Conservation (phyloP, 2,329 filamentous ascomycete genomes). For the Ophidiomyces ophidiicola region DNA sequence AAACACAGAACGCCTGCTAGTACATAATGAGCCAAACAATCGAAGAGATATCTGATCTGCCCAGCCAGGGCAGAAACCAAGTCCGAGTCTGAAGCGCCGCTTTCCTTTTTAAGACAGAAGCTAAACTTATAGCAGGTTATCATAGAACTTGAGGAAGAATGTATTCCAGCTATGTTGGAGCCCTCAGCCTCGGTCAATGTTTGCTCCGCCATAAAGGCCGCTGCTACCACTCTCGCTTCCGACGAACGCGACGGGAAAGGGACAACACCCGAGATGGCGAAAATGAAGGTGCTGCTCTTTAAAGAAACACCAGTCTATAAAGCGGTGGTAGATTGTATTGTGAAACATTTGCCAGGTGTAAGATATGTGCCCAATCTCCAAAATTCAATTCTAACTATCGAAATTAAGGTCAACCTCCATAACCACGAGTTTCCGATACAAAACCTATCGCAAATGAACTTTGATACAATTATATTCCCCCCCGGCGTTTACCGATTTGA, state of each 20-base stretch:
- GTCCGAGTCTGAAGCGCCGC: too few relatives aligned
- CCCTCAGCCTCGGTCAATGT: too few relatives aligned
- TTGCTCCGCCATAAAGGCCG: not conserved
- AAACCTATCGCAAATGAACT: not conserved
- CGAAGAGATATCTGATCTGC: too few relatives aligned
- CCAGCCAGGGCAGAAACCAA: too few relatives aligned
- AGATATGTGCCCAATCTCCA: not conserved
- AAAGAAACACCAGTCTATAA: not conserved
- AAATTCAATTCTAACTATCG: not conserved
- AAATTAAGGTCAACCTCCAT: not conserved
- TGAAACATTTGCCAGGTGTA: not conserved
- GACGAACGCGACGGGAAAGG: not conserved
- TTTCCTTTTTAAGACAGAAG: too few relatives aligned
- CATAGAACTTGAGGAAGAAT: too few relatives aligned
- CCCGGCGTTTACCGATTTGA: conserved; percentile 1
- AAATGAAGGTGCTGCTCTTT: not conserved
- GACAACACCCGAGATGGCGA: not conserved
- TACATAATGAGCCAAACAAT: too few relatives aligned
- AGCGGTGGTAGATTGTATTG: not conserved
- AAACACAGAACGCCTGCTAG: too few relatives aligned
- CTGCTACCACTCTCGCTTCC: not conserved
- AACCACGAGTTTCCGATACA: not conserved
- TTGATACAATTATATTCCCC: not conserved
- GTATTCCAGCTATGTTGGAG: too few relatives aligned
- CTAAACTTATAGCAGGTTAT: too few relatives aligned